Base-by-base conservation (phyloP, 495 filamentous ascomycete genomes). In the Penicillium ucsense region DNA sequence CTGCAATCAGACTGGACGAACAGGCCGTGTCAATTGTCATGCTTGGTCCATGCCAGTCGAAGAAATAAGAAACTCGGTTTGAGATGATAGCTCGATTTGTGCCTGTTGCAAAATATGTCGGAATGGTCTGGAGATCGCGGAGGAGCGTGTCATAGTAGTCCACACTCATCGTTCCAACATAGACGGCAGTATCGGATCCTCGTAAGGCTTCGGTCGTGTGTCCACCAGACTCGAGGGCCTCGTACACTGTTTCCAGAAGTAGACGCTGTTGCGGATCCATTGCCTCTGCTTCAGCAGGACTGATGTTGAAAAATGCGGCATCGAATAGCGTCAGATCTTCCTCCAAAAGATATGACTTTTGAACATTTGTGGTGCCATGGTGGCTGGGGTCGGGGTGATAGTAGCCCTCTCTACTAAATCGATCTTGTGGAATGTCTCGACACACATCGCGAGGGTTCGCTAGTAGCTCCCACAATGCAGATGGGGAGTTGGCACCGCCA, bases 11-110 rank as follows among this genome's bases (percentile, higher is more conserved):
- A 27, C 68, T 72, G 0, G 71, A 73, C 4, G 77, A 80, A 49
- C 80, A 83, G 0, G 76, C 80, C 0, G 78, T 82, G 49, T 83
- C 78, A 1, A 82, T 64, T 0, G 75, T 78, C 65, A 81, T 70
- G 2, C 65, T 70, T 0, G 78, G 73, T 0, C 79, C 80, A 0
- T 70, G 63, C 58, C 74, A 70, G 47, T 82, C 70, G 41, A 78
- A 81, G 51, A 76, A 78, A 44, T 79, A 78, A 0, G 75, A 79
- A 0, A 83, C 48, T 0, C 79, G 68, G 44, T 82, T 79, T 1
- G 77, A 69, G 1, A 75, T 39, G 45, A 81, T 70, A 30, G 56
- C 59, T 0, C 65, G 53, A 1, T 66, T 66, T 0, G 69, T 75
- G 1, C 81, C 82, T 3, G 78, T 82, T 0, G 61, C 64, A n/a